A percentile compares a stretch with the other conserved stretches of the same genome.
Evolutionary conservation across 2,329 filamentous ascomycete species (phyloP).

Genomic region (Fusarium haematococcum): DNA sequence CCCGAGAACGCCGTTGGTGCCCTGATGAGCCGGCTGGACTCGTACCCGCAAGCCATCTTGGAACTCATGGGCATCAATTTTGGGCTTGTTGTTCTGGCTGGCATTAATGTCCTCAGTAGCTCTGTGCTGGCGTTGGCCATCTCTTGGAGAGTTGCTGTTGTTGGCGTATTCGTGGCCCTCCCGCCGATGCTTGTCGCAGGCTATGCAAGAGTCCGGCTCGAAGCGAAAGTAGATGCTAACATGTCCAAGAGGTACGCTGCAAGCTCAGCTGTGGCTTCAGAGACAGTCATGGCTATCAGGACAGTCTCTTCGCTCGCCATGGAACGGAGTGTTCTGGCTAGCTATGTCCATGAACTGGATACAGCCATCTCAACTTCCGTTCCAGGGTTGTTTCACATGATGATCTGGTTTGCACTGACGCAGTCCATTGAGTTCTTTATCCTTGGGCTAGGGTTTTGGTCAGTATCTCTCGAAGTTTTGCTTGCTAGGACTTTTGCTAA

Average conservation of each 20-base stretch:
- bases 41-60: constrained; percentile 55
- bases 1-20: constrained; percentile 50
- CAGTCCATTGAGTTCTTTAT: constrained; percentile 24
- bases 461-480: neutral
- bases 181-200: constrained; percentile 48
- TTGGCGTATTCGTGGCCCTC: constrained; percentile 55
- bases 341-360: constrained; percentile 44
- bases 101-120: constrained; percentile 43
- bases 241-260: constrained; percentile 45
- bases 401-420: neutral
- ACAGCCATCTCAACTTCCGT: constrained; percentile 23
- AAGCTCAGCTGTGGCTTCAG: constrained; percentile 54
- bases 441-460: constrained; percentile 14
- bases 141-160: constrained; percentile 60
- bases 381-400: neutral
- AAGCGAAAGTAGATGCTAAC: constrained; percentile 50
- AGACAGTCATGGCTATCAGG: constrained; percentile 51
- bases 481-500: constrained; percentile 38
- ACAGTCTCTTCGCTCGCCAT: constrained; percentile 55
- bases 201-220: constrained; percentile 50
- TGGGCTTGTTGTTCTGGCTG: constrained; percentile 44
- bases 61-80: constrained; percentile 54
- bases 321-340: constrained; percentile 44
- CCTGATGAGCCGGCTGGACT: constrained; percentile 46
- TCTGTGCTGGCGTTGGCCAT: constrained; percentile 55